Percentiles rank a stretch among this genome's conserved stretches.
phyloP scores from a whole-genome alignment of 1,139 yeast species.

The Schizosaccharomyces versatilis region DNA sequence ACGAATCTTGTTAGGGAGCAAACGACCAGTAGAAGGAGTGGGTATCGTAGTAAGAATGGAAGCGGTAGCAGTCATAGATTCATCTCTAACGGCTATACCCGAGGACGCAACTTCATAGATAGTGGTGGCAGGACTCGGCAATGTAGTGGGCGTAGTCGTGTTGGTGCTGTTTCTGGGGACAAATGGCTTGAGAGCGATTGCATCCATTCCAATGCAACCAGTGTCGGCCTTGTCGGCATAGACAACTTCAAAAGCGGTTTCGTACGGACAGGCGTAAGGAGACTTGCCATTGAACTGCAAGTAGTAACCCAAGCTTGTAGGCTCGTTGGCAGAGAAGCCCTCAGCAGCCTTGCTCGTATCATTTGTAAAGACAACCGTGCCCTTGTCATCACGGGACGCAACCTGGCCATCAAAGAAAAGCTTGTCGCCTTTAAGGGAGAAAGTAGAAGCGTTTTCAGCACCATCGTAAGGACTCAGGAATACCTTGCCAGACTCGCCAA shows the following conservation, averaged over 20 bases:
- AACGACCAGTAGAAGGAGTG: neutral
- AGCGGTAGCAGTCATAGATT: too few species aligned
- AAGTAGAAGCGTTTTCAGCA: conserved; percentile 43
- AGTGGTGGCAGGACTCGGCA: too few species aligned
- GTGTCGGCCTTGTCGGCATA: too few species aligned
- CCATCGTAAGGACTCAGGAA: conserved; percentile 43
- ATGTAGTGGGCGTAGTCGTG: too few species aligned
- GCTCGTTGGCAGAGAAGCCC: conserved; percentile 6
- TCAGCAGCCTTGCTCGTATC: conserved; percentile 4
- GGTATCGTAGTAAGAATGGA: too few species aligned
- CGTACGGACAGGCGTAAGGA: conserved; percentile 23
- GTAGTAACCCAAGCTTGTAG: conserved; percentile 3
- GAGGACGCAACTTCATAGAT: too few species aligned
- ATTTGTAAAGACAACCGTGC: conserved; percentile 40
- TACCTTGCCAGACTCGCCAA: neutral
- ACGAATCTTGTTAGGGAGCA: neutral
- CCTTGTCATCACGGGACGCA: conserved; percentile 17
- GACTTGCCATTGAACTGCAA: conserved; percentile 3
- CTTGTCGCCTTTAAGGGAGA: conserved; percentile 45
- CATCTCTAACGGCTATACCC: too few species aligned
- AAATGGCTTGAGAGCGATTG: too few species aligned
- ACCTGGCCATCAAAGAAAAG: neutral
- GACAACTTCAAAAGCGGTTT: too few species aligned
- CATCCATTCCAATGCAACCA: too few species aligned
- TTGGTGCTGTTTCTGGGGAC: too few species aligned